These are phyloP conservation scores for Leccinum uliginosum DNA, from an alignment of 768 basidiomycete species.

Conservation along the genomic window DNA sequence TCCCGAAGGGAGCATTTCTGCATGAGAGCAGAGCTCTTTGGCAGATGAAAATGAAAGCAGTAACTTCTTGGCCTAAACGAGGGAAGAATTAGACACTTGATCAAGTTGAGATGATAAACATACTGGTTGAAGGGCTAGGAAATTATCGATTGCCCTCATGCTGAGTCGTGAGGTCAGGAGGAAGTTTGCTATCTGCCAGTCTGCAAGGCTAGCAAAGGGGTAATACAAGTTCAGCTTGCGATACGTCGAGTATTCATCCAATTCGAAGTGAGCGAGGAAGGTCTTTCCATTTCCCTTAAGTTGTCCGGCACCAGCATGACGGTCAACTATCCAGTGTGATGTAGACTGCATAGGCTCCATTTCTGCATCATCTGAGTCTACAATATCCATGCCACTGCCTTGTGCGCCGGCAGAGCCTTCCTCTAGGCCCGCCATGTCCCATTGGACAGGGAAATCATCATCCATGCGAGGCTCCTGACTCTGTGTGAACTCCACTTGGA, in stretches of 20 bases:
- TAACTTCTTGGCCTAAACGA: neutral
- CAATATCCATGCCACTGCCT: too few species aligned
- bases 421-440: too few species aligned
- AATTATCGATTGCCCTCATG: neutral
- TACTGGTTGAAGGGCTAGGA: neutral
- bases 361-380: too few species aligned
- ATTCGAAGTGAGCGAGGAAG: neutral
- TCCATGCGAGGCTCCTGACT: too few species aligned
- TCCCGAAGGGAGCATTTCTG: neutral
- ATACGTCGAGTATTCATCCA: neutral
- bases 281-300: neutral
- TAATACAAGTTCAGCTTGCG: neutral
- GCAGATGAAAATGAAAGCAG: neutral
- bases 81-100: too few species aligned
- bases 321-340: neutral
- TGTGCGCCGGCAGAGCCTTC: too few species aligned
- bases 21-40: neutral
- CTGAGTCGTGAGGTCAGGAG: neutral
- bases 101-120: too few species aligned
- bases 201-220: neutral
- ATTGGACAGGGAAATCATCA: too few species aligned
- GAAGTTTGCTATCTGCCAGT: neutral
- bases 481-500: too few species aligned
- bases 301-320: neutral
- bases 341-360: too few species aligned